Evolutionary conservation across 2,329 filamentous ascomycete genomes (phyloP), one percentile per base, ranked within the genome.

Genomic region (Trichoderma hamatum): DNA sequence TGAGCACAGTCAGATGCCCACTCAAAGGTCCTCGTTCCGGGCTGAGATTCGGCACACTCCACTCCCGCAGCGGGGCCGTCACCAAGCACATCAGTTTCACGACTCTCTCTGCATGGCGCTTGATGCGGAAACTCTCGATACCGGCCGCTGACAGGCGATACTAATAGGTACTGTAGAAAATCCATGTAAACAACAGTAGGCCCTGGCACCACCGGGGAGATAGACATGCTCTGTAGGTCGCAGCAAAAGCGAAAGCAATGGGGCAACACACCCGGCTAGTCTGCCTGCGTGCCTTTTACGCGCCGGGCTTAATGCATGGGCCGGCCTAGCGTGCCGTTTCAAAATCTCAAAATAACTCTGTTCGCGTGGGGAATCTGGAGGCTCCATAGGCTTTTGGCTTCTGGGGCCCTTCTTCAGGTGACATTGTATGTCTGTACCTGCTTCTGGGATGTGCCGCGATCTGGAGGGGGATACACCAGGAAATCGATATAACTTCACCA

Each of bases 291-390:
- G 46, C 21, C 49, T 32, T 43, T 49, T 64, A 64, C 49, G 61
- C 61, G 61, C 61, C 61, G 61, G 19, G 49, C 49, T 26, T 16
- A 7, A 39, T 63, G 61, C 61, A 64, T 55, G 61, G 46, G 49
- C 32, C 49, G 32, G 49, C 61, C n/a, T 64, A 64, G 61, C 49
- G 61, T 30, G 13, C 10, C 9, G 61, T 64, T 55, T 52, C 61
- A 61, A 32, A 34, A 54, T n/a, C 39, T 67, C 64, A 67, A 67
- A 67, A 67, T 67, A 67, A 59, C 64, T 67, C 64, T 43, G 39
- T 49, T 49, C 13, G 13, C 26, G 28, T 34, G 46, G 60, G n/a
- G 43, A 28, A 54, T 36, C 7, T 43, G 19, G 60, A 49, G 62
- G 52, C 54, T 49, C 63, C 63, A 30, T 54, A 26, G 52, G 36